phyloP scores from a whole-genome alignment of 768 basidiomycete species.

The Tulasnella sp. region DNA sequence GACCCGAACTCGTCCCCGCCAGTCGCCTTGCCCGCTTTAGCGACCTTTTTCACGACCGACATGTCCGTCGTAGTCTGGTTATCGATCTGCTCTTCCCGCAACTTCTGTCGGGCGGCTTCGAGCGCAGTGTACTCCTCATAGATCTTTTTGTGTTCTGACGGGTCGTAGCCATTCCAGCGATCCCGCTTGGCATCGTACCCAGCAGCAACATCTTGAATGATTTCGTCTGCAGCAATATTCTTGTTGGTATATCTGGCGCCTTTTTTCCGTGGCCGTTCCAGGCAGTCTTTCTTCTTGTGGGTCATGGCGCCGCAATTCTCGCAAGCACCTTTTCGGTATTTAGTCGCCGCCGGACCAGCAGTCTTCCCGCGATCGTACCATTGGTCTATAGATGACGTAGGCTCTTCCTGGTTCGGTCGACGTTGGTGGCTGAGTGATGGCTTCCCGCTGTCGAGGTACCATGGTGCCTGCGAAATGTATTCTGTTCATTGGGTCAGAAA shows the following conservation, averaged over 20 bases:
- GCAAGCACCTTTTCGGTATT: constrained; percentile 95
- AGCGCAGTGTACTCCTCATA: constrained; percentile 91
- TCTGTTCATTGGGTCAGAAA: constrained; percentile 37
- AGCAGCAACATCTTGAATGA: constrained; percentile 61
- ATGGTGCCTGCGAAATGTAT: constrained; percentile 97
- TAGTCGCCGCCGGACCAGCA: constrained; percentile 85
- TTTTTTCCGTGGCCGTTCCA: constrained; percentile 91
- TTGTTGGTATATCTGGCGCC: constrained; percentile 88
- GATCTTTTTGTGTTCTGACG: constrained; percentile 69
- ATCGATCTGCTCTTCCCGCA: constrained; percentile 95
- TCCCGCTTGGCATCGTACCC: constrained; percentile 94
- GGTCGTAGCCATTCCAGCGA: constrained; percentile 96
- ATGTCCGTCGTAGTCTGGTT: constrained; percentile 89
- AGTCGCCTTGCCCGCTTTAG: constrained; percentile 65
- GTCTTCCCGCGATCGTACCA: constrained; percentile 86
- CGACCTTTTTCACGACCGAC: constrained; percentile 86
- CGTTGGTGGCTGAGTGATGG: constrained; percentile 94
- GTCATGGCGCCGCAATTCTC: constrained; percentile 98
- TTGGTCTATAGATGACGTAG: constrained; percentile 56
- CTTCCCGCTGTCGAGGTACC: constrained; percentile 92
- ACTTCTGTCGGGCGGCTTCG: constrained; percentile 78
- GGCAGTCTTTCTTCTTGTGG: constrained; percentile 80
- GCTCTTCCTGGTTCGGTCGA: constrained; percentile 48
- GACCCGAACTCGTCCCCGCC: constrained; percentile 67
- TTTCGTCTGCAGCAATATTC: constrained; percentile 83